phyloP scores from a whole-genome alignment of 352 stramenopile species.

The Thalassiosira mediterranea region DNA sequence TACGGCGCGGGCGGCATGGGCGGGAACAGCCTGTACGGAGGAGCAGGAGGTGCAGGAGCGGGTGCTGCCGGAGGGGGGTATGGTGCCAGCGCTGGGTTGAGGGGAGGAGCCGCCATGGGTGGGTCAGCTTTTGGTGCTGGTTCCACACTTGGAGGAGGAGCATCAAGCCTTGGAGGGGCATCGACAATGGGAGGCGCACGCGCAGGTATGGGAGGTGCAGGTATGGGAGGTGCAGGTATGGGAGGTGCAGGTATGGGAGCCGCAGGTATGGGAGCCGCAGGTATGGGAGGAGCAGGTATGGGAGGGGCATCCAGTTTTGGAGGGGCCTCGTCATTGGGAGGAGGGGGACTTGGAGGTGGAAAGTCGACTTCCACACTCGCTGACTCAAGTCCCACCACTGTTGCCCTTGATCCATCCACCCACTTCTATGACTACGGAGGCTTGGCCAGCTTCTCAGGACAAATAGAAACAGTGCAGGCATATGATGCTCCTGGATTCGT shows the following conservation, averaged over 20 bases:
- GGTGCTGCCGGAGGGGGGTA: not conserved
- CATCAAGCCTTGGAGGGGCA: not conserved
- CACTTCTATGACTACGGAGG: conserved; percentile 51
- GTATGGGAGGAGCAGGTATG: conserved; percentile 14
- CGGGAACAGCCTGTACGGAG: conserved; percentile 22
- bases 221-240: not conserved
- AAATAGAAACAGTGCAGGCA: conserved; percentile 54
- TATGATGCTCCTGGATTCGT: conserved; percentile 45
- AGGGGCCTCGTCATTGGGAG: conserved; percentile 11
- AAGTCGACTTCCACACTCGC: too few species aligned
- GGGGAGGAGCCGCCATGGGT: conserved; percentile 2
- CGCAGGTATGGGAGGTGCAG: not conserved
- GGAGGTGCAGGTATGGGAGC: not conserved
- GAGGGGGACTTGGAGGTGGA: not conserved
- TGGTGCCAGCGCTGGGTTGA: conserved; percentile 1
- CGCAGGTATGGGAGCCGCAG: too few species aligned
- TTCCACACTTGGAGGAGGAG: conserved; percentile 15
- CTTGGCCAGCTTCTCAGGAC: conserved; percentile 34
- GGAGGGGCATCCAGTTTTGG: conserved; percentile 13
- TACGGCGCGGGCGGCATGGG: not conserved
- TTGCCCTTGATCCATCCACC: conserved; percentile 39
- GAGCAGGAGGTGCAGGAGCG: too few species aligned
- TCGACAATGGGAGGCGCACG: conserved; percentile 12
- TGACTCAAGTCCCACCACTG: too few species aligned
- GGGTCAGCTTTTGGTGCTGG: conserved; percentile 12